phyloP scores from a whole-genome alignment of 306 rosid species.

The Dicorynia guianensis region DNA sequence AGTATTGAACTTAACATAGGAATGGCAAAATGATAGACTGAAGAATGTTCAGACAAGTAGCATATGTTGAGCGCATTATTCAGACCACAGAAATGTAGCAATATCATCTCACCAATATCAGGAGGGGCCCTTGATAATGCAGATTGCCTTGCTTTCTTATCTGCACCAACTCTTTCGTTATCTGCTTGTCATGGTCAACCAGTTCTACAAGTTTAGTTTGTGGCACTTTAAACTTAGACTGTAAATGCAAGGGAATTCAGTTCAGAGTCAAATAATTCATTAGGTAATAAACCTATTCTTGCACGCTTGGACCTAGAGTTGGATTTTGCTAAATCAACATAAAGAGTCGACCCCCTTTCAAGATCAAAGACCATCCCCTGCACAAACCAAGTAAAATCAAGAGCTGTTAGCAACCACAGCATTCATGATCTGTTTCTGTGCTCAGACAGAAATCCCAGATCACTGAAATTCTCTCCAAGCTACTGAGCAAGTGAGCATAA shows the following conservation, averaged over 20 bases:
- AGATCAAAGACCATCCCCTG: slow-evolving; percentile 99
- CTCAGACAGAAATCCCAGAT: slow-evolving; percentile 11
- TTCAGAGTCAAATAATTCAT: slow-evolving; percentile 9
- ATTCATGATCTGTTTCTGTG: slow-evolving; percentile 16
- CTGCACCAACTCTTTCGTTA: slow-evolving; percentile 72
- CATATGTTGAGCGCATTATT: slow-evolving; percentile 21
- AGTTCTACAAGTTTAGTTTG: slow-evolving; percentile 29
- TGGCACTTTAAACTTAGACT: slow-evolving; percentile 26
- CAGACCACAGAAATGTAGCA: slow-evolving; percentile 24
- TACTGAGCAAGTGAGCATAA: not conserved
- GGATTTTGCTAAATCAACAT: slow-evolving; percentile 90
- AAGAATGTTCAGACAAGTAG: slow-evolving; percentile 27
- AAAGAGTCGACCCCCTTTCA: slow-evolving; percentile 85
- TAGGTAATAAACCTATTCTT: slow-evolving; percentile 57
- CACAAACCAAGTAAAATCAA: slow-evolving; percentile 43
- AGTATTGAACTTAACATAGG: slow-evolving; percentile 26
- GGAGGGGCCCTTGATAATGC: slow-evolving; percentile 62
- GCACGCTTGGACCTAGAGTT: slow-evolving; percentile 90
- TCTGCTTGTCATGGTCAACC: slow-evolving; percentile 56
- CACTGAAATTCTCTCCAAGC: not conserved
- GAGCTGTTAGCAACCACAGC: slow-evolving; percentile 16
- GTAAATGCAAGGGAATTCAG: not conserved
- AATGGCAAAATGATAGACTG: slow-evolving; percentile 22
- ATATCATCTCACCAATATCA: slow-evolving; percentile 71
- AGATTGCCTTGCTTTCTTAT: slow-evolving; percentile 84